Conservation (phyloP, 306 rosid genomes). For the Castanea sativa region DNA sequence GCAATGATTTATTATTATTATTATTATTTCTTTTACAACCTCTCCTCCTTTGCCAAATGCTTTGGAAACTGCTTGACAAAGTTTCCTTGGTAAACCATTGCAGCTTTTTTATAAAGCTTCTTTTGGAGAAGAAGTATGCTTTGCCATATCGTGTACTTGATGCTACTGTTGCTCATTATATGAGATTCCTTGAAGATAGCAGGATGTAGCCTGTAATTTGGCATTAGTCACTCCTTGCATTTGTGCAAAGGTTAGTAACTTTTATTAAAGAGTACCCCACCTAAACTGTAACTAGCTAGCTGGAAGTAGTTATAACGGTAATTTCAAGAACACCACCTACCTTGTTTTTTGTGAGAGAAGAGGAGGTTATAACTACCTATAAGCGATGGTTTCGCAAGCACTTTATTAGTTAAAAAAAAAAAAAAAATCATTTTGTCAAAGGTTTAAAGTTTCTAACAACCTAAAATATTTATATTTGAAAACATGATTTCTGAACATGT, state of each 20-base stretch:
- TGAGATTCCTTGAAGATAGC: slow-evolving; percentile 65
- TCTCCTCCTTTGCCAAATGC: neutral
- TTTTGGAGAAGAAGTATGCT: slow-evolving; percentile 91
- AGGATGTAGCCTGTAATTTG: slow-evolving; percentile 93
- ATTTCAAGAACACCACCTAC: too few relatives aligned
- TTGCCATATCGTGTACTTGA: slow-evolving; percentile 86
- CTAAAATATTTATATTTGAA: too few relatives aligned
- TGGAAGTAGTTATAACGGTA: too few relatives aligned
- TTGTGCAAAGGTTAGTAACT: slow-evolving; percentile 72
- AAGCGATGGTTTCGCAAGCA: too few relatives aligned
- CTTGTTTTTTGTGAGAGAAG: too few relatives aligned
- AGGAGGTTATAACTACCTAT: too few relatives aligned
- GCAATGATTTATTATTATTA: neutral
- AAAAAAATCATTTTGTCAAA: too few relatives aligned
- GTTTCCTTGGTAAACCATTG: slow-evolving; percentile 25
- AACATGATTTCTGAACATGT: too few relatives aligned
- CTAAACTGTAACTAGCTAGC: too few relatives aligned
- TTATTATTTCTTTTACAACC: neutral
- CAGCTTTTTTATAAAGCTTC: slow-evolving; percentile 94
- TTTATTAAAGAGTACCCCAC: neutral
- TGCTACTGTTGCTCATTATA: slow-evolving; percentile 72
- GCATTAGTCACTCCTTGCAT: slow-evolving; percentile 95
- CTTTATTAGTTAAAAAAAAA: too few relatives aligned
- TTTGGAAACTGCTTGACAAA: slow-evolving; percentile 19
- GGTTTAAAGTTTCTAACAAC: too few relatives aligned